Conservation (phyloP, 2,329 filamentous ascomycete genomes). For the Aspergillus spinulosporus region DNA sequence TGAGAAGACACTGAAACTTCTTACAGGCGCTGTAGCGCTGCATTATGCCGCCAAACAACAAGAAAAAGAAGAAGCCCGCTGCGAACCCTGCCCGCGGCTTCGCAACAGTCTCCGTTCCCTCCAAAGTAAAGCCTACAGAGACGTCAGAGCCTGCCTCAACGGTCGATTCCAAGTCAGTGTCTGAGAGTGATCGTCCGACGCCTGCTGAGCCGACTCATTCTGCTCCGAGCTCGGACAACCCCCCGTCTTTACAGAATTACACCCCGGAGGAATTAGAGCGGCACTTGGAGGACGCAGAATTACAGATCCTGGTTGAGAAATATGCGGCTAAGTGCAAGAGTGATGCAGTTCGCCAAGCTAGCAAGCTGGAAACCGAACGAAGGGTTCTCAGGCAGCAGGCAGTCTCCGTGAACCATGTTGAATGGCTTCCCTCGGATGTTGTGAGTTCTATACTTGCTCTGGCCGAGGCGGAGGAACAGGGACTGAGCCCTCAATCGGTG, state of each 20-base stretch:
- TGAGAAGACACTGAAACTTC: background rate
- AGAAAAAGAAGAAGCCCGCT: slow-evolving; percentile 90
- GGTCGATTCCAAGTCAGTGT: slow-evolving; percentile 31
- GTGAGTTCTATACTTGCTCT: slow-evolving; percentile 75
- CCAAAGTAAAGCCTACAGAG: slow-evolving; percentile 65
- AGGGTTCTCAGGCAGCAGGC: slow-evolving; percentile 78
- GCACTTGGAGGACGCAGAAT: slow-evolving; percentile 84
- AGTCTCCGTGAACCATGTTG: slow-evolving; percentile 69
- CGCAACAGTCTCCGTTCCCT: slow-evolving; percentile 88
- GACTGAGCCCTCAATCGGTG: slow-evolving; percentile 35
- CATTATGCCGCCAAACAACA: slow-evolving; percentile 67
- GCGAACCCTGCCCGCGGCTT: slow-evolving; percentile 89
- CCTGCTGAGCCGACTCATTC: slow-evolving; percentile 23
- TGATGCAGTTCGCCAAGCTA: slow-evolving; percentile 74
- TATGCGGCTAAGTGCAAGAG: slow-evolving; percentile 74
- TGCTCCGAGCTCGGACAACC: slow-evolving; percentile 6
- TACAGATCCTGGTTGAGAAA: slow-evolving; percentile 85
- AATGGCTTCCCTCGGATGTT: slow-evolving; percentile 77
- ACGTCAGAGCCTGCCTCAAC: slow-evolving; percentile 31
- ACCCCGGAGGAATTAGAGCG: slow-evolving; percentile 86
- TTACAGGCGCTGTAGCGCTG: slow-evolving; percentile 10
- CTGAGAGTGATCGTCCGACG: slow-evolving; percentile 34
- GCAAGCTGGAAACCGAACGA: slow-evolving; percentile 79
- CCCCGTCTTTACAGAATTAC: slow-evolving; percentile 53
- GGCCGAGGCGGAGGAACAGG: slow-evolving; percentile 42